Evolutionary conservation across 208 protist species (phyloP).

Genomic region (Leishmania amazonensis): DNA sequence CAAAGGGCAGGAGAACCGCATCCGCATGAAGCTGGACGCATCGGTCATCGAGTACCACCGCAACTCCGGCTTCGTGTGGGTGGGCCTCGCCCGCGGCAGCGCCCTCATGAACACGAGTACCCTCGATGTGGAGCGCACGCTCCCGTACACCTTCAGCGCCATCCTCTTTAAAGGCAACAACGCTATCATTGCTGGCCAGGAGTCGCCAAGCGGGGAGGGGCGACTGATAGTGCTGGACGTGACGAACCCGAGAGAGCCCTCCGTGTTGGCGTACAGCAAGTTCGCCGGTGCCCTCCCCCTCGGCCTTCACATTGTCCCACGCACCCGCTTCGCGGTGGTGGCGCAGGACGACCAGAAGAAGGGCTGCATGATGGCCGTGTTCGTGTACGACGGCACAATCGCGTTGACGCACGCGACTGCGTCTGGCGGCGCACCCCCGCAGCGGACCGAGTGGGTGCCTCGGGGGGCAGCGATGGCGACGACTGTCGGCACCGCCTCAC

Average conservation of each 20-base stretch:
- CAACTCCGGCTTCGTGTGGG: constrained; percentile 69
- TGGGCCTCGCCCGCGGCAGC: constrained; percentile 49
- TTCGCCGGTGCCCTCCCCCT: constrained; percentile 45
- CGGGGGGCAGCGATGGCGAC: constrained; percentile 11
- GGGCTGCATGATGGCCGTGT: constrained; percentile 59
- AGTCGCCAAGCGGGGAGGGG: constrained; percentile 32
- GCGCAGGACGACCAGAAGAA: constrained; percentile 53
- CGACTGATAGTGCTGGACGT: constrained; percentile 77
- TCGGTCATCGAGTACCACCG: constrained; percentile 70
- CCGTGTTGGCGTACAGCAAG: constrained; percentile 54
- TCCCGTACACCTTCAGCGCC: constrained; percentile 57
- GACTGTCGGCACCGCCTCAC: not conserved
- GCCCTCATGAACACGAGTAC: constrained; percentile 69
- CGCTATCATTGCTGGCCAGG: constrained; percentile 73
- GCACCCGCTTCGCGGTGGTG: constrained; percentile 61
- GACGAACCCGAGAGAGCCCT: constrained; percentile 48
- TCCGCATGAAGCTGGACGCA: constrained; percentile 72
- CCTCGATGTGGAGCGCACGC: constrained; percentile 40
- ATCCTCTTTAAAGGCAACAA: constrained; percentile 70
- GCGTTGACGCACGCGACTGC: constrained; percentile 20
- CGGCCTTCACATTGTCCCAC: constrained; percentile 64
- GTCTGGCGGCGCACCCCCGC: constrained; percentile 25
- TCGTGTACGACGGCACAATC: constrained; percentile 69
- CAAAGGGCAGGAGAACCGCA: constrained; percentile 52
- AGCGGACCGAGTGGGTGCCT: constrained; percentile 46